phyloP scores from a whole-genome alignment of 1,284 basidiomycete genomes.

The Cryptococcus sp. region DNA sequence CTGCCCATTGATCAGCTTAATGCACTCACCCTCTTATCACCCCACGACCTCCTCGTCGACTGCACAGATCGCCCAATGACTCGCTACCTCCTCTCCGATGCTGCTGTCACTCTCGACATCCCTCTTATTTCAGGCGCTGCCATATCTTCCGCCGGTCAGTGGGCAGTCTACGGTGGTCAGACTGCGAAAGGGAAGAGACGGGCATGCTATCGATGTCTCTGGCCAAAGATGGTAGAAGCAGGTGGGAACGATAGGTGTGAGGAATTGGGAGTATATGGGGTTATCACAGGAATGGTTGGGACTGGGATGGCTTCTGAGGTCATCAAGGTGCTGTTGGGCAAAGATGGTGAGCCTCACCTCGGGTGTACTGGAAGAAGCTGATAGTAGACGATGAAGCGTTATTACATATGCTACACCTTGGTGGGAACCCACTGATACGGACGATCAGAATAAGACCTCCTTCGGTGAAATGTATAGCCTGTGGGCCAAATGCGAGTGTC shows the following conservation, averaged over 20 bases:
- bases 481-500: constrained; percentile 28
- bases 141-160: constrained; percentile 84
- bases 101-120: constrained; percentile 65
- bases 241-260: constrained; percentile 68
- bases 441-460: constrained; percentile 71
- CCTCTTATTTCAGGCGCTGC: constrained; percentile 92
- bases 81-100: constrained; percentile 91
- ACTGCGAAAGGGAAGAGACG: constrained; percentile 50
- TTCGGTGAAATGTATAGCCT: constrained; percentile 33
- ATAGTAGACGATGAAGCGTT: constrained; percentile 18
- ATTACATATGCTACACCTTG: constrained; percentile 30
- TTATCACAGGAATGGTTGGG: constrained; percentile 86
- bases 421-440: constrained; percentile 62
- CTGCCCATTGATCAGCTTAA: constrained; percentile 60
- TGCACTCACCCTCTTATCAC: constrained; percentile 57
- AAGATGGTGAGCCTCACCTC: constrained; percentile 57
- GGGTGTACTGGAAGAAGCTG: not conserved
- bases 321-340: constrained; percentile 71
- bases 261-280: constrained; percentile 86
- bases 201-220: constrained; percentile 93
- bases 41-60: constrained; percentile 79
- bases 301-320: constrained; percentile 86
- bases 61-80: constrained; percentile 93
- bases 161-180: constrained; percentile 62
- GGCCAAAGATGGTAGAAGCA: constrained; percentile 65